Percentiles rank a stretch among this genome's conserved stretches.
phyloP scores from a whole-genome alignment of 306 rosid genomes.

The Dalbergia cultrata region DNA sequence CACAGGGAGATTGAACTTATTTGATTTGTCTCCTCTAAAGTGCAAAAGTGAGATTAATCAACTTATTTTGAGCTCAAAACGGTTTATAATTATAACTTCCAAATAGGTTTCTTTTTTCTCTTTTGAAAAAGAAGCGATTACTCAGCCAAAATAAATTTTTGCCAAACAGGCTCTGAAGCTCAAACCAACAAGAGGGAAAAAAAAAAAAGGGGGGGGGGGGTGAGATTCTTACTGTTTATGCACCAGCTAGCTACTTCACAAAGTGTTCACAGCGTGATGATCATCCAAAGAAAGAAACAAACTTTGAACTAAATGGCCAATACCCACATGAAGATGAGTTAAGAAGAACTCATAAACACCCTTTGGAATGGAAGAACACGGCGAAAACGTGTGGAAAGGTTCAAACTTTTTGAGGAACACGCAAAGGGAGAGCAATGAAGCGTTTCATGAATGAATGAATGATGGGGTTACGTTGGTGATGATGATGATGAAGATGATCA shows the following conservation, averaged over 20 bases:
- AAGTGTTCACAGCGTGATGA: slow-evolving; percentile 37
- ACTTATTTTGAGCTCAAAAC: no score
- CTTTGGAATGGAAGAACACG: slow-evolving; percentile 30
- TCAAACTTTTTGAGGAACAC: not conserved
- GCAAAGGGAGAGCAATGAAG: slow-evolving; percentile 46
- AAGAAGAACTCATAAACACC: slow-evolving; percentile 1
- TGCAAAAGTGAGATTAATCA: no score
- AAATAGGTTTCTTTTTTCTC: no score
- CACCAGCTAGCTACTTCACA: slow-evolving; percentile 23
- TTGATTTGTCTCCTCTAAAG: no score
- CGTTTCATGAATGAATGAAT: no score
- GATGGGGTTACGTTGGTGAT: not conserved
- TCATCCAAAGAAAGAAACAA: slow-evolving; percentile 35
- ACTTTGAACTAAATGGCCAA: slow-evolving; percentile 33
- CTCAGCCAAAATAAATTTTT: not conserved
- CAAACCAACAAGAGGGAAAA: not conserved
- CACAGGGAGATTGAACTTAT: no score
- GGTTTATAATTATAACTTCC: no score
- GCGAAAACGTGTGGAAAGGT: slow-evolving; percentile 40
- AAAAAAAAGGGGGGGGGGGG: not conserved
- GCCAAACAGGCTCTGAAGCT: not conserved
- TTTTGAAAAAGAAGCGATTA: no score
- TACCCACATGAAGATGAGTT: slow-evolving; percentile 38
- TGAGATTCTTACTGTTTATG: slow-evolving; percentile 26
- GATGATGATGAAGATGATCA: not conserved